A percentile compares a stretch with the other conserved stretches of the same genome.
Conservation (phyloP, 1,284 basidiomycete genomes). For the Malassezia sp. region DNA sequence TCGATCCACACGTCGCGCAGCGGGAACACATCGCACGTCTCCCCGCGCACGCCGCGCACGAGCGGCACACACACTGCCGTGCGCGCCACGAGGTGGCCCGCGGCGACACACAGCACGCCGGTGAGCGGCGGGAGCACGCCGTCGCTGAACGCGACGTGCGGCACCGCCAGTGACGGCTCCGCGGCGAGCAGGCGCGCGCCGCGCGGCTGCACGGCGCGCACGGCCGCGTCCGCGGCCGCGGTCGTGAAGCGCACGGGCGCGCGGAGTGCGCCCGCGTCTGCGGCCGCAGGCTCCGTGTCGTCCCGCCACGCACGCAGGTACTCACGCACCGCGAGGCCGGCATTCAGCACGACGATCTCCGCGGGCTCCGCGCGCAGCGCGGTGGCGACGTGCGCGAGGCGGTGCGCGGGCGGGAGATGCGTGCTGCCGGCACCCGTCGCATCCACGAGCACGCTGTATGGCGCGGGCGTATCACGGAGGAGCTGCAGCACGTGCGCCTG, state of each 20-base stretch:
- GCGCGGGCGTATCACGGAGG: background rate
- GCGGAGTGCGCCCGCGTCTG: too few species aligned
- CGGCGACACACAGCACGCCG: background rate
- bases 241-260: background rate
- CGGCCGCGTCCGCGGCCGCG: background rate
- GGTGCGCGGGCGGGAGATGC: background rate
- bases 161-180: background rate
- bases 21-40: slow-evolving; percentile 4
- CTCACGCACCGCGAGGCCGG: background rate
- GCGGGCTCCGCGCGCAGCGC: background rate
- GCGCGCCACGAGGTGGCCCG: background rate
- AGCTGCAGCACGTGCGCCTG: background rate
- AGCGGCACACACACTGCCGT: background rate
- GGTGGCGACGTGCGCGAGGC: too few species aligned
- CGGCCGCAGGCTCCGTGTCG: background rate
- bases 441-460: slow-evolving; percentile 1
- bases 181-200: background rate
- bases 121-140: background rate
- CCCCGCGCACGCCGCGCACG: background rate
- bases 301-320: background rate
- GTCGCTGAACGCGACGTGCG: slow-evolving; percentile 1
- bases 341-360: background rate
- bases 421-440: background rate
- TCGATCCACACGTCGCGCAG: slow-evolving; percentile 1
- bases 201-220: background rate